Evolutionary conservation across 331 rosid genomes (phyloP).

Genomic region (Dryas integrifolia): DNA sequence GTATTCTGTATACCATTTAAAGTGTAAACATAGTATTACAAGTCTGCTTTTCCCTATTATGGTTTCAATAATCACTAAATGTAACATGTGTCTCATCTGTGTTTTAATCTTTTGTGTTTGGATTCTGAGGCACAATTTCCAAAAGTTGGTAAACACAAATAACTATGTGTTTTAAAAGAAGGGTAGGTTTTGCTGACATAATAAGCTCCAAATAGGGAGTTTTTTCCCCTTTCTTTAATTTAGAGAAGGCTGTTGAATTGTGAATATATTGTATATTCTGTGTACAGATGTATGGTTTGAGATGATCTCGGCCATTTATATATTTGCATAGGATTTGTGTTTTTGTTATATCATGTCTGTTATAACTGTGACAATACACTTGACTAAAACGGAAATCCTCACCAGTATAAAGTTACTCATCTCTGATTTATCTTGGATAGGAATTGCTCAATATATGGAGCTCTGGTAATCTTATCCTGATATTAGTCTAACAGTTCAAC

Average conservation of each 20-base stretch:
- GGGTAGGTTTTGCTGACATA: background rate
- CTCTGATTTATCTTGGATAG: background rate
- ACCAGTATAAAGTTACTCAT: background rate
- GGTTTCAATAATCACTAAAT: no score
- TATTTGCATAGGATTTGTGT: background rate
- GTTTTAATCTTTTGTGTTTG: background rate
- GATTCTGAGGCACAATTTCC: no score
- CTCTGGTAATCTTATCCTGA: background rate
- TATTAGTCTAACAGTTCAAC: background rate
- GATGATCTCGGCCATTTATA: background rate
- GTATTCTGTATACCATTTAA: no score
- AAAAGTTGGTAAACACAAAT: no score
- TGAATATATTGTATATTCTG: no score
- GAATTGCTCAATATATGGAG: background rate
- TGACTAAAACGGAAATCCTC: no score
- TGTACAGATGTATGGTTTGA: no score
- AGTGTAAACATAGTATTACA: no score
- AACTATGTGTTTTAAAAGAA: background rate
- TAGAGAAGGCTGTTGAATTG: background rate
- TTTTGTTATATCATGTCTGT: background rate
- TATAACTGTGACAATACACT: background rate
- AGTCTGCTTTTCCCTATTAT: no score
- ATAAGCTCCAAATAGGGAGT: background rate
- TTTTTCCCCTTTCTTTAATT: background rate
- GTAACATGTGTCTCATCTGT: background rate